These are phyloP conservation scores for Pseudogymnoascus sp. DNA, from an alignment of 2,329 filamentous ascomycete genomes.

Conservation along the genomic window DNA sequence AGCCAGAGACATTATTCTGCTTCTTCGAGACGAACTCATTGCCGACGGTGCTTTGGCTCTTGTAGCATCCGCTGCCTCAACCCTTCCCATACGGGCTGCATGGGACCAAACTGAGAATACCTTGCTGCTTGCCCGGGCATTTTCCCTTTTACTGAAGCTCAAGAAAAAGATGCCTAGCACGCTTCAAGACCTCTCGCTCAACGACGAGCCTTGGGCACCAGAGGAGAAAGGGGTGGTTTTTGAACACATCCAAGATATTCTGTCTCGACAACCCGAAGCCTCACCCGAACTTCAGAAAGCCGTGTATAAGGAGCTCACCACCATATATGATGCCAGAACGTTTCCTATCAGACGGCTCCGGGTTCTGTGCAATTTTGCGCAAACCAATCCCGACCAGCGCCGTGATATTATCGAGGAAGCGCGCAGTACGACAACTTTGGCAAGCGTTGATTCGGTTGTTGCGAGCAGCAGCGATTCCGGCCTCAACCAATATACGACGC, in stretches of 20 bases:
- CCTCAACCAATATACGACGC: conserved; percentile 18
- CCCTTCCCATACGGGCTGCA: conserved; percentile 40
- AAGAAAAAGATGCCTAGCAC: conserved; percentile 49
- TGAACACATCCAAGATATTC: conserved; percentile 49
- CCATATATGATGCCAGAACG: conserved; percentile 19
- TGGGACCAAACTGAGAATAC: conserved; percentile 46
- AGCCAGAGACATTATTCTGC: conserved; percentile 47
- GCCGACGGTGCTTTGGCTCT: conserved; percentile 46
- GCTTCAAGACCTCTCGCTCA: conserved; percentile 35
- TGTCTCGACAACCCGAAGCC: conserved; percentile 18
- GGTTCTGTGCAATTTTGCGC: conserved; percentile 19
- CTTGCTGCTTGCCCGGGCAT: conserved; percentile 46
- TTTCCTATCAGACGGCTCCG: conserved; percentile 27
- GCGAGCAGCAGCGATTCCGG: conserved; percentile 19
- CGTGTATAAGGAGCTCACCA: conserved; percentile 19
- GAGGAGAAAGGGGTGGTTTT: conserved; percentile 48
- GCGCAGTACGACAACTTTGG: conserved; percentile 3
- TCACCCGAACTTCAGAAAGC: conserved; percentile 16
- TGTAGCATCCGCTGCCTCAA: conserved; percentile 42
- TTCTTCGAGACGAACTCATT: conserved; percentile 54
- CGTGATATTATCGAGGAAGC: conserved; percentile 8
- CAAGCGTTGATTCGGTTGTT: conserved; percentile 3
- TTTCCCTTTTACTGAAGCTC: conserved; percentile 52
- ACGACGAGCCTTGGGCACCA: conserved; percentile 29
- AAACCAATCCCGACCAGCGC: conserved; percentile 16